Evolutionary conservation across 2,329 filamentous ascomycete genomes (phyloP), one percentile per base, ranked within the genome.

Genomic region (Bipolaris cookei): DNA sequence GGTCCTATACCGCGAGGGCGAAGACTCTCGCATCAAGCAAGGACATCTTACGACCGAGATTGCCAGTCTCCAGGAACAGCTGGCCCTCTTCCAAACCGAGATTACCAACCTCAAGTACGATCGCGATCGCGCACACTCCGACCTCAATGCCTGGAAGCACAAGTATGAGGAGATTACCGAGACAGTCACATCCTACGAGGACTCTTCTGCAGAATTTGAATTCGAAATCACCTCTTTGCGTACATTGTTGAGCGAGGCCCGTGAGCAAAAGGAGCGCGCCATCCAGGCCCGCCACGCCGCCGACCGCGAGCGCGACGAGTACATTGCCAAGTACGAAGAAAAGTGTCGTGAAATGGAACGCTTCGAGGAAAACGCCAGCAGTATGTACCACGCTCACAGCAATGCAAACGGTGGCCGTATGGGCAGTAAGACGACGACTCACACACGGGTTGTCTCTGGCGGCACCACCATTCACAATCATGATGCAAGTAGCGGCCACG

Each of bases 291-390:
- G 66, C 1, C 58, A 69, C 39, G 54, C 61, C 6, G 65, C 66
- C n/a, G 65, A 69, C 34, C 65, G 62, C 42, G 66, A 69, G 50
- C 56, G 66, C 14, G 66, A 69, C 38, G 65, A 68, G 30, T 61
- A 61, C 25, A 50, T 66, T 8, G 48, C 60, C 13, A 65, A 65
- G 49, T 68, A 68, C 30, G 65, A 69, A 30, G 65, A 69, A 56
- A 69, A 69, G 55, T 68, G 66, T 30, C 53, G 66, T 1, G 66
- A 69, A 34, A 59, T 69, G 59, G 64, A 68, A 51, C 39, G 63
- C 1, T 69, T 63, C 14, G 63, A 66, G 38, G 66, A 69, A 25
- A 60, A 39, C 3, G 62, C 62, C 1, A 52, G 59, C 14, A 61
- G 53, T 14, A 56, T 65, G 6, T 69, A 62, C 11, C 64, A 63